phyloP scores from a whole-genome alignment of 2,329 filamentous ascomycete species.

The Sporothrix protearum region DNA sequence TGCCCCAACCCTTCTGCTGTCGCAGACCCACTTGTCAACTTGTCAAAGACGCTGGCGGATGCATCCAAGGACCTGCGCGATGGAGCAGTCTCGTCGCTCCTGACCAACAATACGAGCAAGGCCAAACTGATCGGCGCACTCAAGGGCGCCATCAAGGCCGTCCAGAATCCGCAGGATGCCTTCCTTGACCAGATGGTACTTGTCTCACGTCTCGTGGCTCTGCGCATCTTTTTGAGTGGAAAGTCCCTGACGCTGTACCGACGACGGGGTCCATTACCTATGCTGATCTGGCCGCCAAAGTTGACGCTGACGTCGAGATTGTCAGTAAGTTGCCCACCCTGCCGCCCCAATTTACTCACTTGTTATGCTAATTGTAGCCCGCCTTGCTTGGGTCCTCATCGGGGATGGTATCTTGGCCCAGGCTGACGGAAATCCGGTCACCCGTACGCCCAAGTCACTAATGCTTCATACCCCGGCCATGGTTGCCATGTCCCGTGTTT shows the following conservation, averaged over 20 bases:
- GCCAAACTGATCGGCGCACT: constrained; percentile 16
- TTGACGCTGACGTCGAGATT: constrained; percentile 33
- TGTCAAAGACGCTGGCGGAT: background rate
- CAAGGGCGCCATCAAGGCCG: constrained; percentile 17
- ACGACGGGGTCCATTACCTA: constrained; percentile 32
- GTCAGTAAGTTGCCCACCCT: constrained; percentile 29
- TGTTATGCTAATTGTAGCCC: constrained; percentile 22
- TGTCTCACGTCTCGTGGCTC: constrained; percentile 27
- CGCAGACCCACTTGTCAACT: background rate
- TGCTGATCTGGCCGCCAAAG: constrained; percentile 32
- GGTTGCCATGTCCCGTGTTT: constrained; percentile 25
- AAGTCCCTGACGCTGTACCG: constrained; percentile 36
- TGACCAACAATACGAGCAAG: background rate
- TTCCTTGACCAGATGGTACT: constrained; percentile 21
- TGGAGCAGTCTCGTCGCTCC: background rate
- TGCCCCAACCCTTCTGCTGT: background rate
- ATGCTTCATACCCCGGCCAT: constrained; percentile 24
- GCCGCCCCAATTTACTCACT: too few species aligned
- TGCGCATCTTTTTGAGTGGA: constrained; percentile 36
- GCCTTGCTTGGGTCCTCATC: constrained; percentile 29
- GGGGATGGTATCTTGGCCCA: constrained; percentile 28
- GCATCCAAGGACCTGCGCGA: background rate
- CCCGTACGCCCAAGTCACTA: constrained; percentile 30
- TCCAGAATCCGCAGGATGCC: constrained; percentile 26
- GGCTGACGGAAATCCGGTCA: constrained; percentile 27